Conservation (phyloP, 805 yeast genomes). For the Saturnispora besseyi region DNA sequence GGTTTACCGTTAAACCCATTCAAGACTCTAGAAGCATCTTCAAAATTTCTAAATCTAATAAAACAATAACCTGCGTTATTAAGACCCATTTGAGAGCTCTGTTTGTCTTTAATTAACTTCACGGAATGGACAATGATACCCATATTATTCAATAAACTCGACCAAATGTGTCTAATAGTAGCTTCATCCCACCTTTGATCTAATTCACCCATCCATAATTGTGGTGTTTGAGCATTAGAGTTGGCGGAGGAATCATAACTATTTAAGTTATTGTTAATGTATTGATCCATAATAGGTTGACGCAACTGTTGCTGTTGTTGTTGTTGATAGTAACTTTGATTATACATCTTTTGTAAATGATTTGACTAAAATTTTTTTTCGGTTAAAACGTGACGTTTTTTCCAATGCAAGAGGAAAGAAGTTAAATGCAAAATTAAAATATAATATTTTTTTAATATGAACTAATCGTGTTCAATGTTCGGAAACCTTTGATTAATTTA, state of each 20-base stretch:
- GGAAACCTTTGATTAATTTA: neutral
- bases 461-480: neutral
- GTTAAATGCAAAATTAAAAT: too few species aligned
- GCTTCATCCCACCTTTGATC: conserved; percentile 79
- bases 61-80: conserved; percentile 72
- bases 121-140: conserved; percentile 43
- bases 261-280: neutral
- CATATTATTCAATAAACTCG: conserved; percentile 39
- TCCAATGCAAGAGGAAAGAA: too few species aligned
- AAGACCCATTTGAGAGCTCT: conserved; percentile 25
- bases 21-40: conserved; percentile 58
- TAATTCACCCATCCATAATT: conserved; percentile 85
- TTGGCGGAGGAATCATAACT: neutral
- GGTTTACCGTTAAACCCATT: conserved; percentile 52
- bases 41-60: conserved; percentile 56
- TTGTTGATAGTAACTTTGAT: conserved; percentile 2
- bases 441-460: too few species aligned
- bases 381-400: too few species aligned
- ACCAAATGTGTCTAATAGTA: conserved; percentile 61
- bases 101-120: conserved; percentile 64
- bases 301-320: conserved; percentile 4
- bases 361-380: neutral
- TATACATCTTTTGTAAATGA: neutral
- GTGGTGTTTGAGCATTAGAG: conserved; percentile 25
- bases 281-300: conserved; percentile 1